Evolutionary conservation across 1,139 yeast genomes (phyloP), one percentile per base, ranked within the genome.

Genomic region (Yamadazyma conglobata): DNA sequence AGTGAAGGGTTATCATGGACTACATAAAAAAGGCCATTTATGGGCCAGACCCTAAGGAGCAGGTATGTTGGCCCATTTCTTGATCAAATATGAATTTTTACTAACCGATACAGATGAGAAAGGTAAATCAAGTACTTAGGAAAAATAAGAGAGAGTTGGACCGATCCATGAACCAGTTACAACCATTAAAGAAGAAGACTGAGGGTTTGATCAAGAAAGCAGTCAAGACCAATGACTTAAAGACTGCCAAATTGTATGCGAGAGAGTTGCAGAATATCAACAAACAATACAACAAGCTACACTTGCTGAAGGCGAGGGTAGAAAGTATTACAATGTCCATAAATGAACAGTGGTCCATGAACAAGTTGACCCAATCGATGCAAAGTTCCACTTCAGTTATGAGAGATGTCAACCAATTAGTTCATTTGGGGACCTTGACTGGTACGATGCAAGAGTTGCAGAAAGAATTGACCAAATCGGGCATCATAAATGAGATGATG

Each of bases 1-100:
- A n/a, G n/a, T n/a, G n/a, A n/a, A n/a, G n/a, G n/a, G n/a, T 18
- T 25, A 15, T 18, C 11, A 35, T 35, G 39, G 39, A 35, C 22
- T 77, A 64, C 48, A 59, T 89, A 26, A 88, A 86, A 60, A 79
- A 79, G 52, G 85, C 89, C 7, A 79, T 89, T 31, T 89, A 93
- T 80, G 98, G 97, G 2, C 96, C 96, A 0, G 96, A 88, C 54
- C 95, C 96, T 27, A 81, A 81, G 49, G 97, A 91, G 50, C 96
- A 87, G 48, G 77, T 70, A 60, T 31, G 76, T 59, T 15, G 5
- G 10, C 25, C 18, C 21, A 28, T 12, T 16, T 11, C 15, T 11
- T 14, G 15, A 14, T 22, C 10, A 22, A 22, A 11, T 4, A 5
- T 4, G 4, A 10, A 13, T 7, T 27, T 15, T 10, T 42, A 57